Percentiles rank a stretch among this genome's conserved stretches.
Evolutionary conservation across 2,329 filamentous ascomycete genomes (phyloP).

Genomic region (Metarhizium humberi): DNA sequence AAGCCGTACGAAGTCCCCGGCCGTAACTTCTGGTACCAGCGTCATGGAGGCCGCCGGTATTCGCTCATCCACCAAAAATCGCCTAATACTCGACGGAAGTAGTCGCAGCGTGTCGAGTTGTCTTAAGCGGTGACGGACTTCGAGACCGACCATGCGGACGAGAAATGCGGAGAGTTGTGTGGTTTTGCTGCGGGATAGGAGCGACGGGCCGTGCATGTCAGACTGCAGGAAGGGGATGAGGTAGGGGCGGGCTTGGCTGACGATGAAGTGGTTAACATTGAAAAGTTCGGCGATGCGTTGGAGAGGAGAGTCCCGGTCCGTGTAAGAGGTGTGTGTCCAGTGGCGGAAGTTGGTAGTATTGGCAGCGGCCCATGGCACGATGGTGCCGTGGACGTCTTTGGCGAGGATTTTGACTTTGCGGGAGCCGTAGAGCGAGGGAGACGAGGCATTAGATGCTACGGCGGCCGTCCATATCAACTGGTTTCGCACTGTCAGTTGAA

Average conservation of each 20-base stretch:
- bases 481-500: constrained; percentile 6
- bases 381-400: constrained; percentile 64
- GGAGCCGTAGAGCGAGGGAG: constrained; percentile 54
- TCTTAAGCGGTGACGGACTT: constrained; percentile 69
- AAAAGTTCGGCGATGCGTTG: constrained; percentile 71
- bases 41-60: constrained; percentile 71
- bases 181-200: constrained; percentile 48
- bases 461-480: constrained; percentile 74
- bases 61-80: constrained; percentile 74
- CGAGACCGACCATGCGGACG: constrained; percentile 61
- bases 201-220: constrained; percentile 67
- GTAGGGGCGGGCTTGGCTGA: constrained; percentile 86
- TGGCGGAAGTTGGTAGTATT: constrained; percentile 56
- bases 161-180: constrained; percentile 49
- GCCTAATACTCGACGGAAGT: constrained; percentile 58
- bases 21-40: constrained; percentile 69
- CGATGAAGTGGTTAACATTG: constrained; percentile 92
- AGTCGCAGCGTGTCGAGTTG: constrained; percentile 72
- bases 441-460: constrained; percentile 63
- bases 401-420: constrained; percentile 60
- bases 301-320: constrained; percentile 55
- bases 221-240: constrained; percentile 76
- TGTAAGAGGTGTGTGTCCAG: constrained; percentile 56
- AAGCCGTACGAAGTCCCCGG: constrained; percentile 64
- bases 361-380: constrained; percentile 63